Evolutionary conservation across 129 eudicot species (phyloP).

Genomic region (Smallanthus sonchifolius): DNA sequence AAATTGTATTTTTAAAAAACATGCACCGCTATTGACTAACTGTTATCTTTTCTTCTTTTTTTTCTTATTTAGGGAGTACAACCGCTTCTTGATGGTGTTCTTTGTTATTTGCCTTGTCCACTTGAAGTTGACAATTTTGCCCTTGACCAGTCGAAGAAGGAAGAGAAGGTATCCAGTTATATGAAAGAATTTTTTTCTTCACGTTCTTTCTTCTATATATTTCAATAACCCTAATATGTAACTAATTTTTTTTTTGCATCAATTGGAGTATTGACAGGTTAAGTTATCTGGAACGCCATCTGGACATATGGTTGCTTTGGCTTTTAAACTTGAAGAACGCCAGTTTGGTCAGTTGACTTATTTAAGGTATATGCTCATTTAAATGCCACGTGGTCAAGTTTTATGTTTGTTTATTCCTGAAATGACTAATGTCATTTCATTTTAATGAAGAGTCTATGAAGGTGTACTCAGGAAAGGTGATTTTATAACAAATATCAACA

Average conservation of each 20-base stretch:
- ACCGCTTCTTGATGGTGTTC: constrained; percentile 94
- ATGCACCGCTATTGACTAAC: neutral
- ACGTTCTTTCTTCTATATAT: neutral
- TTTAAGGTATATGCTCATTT: constrained; percentile 48
- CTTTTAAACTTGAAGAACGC: constrained; percentile 96
- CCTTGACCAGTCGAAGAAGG: constrained; percentile 86
- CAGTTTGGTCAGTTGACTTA: constrained; percentile 84
- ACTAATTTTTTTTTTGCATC: constrained; percentile 4
- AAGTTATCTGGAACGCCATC: constrained; percentile 72
- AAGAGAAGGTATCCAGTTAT: constrained; percentile 66
- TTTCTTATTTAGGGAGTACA: constrained; percentile 65
- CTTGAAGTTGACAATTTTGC: constrained; percentile 89
- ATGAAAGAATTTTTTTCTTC: neutral
- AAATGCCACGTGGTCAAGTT: neutral
- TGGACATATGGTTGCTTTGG: constrained; percentile 94
- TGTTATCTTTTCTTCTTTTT: neutral
- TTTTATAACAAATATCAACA: constrained; percentile 72
- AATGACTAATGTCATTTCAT: constrained; percentile 7
- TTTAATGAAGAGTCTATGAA: constrained; percentile 72
- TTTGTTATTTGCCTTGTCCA: constrained; percentile 87
- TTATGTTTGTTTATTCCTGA: constrained; percentile 4
- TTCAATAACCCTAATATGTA: neutral
- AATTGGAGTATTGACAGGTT: constrained; percentile 41
- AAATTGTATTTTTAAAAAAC: neutral
- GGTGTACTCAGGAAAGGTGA: constrained; percentile 93